Base-by-base conservation (phyloP, 345 rosid species). In the Carallia pectinifolia region DNA sequence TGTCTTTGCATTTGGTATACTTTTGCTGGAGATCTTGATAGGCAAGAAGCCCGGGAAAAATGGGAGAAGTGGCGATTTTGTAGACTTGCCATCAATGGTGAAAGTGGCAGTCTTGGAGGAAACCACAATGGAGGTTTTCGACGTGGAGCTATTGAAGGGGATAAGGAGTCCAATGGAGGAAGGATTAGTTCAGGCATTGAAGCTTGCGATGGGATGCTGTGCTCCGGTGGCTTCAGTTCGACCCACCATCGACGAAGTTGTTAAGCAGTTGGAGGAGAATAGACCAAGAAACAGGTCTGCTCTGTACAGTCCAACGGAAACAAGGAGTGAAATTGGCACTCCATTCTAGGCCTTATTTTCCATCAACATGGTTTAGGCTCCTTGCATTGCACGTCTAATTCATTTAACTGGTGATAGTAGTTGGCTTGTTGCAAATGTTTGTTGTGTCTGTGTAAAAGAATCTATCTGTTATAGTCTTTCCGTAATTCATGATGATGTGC, bases 131-230 rank as follows among this genome's bases (percentile, higher is more conserved):
- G 99, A 91, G 69, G 96, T 95, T 67, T 95, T 95, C 1, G 97
- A 95, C 19, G 69, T 90, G 70, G 99, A 95, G 79, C 80, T 88
- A 23, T 38, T 92, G 83, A 95, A 86, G 77, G 97, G 99, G 53
- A 74, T 95, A 36, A 89, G 91, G 79, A 95, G 87, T 58, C 97
- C 97, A 7, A 92, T 92, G 97, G 99, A 95, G 79, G 99, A 92
- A 65, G 99, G 99, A 27, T 72, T 95, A 61, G 91, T 90, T 74
- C 99, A 91, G 81, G 97, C 97, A 33, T 73, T 95, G 90, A 95
- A 95, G 80, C 89, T 95, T 8, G 97, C 97, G 2, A 95, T 95
- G 99, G 99, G 99, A 39, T 95, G 99, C 37, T 95, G 99, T 66
- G 96, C 99, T 29, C 99, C 99, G 0, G 99, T 90, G 62, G 85